Percentiles rank a stretch among this genome's conserved stretches.
Evolutionary conservation across 2,329 filamentous ascomycete species (phyloP).

Genomic region (Macrophomina pseudophaseolina): DNA sequence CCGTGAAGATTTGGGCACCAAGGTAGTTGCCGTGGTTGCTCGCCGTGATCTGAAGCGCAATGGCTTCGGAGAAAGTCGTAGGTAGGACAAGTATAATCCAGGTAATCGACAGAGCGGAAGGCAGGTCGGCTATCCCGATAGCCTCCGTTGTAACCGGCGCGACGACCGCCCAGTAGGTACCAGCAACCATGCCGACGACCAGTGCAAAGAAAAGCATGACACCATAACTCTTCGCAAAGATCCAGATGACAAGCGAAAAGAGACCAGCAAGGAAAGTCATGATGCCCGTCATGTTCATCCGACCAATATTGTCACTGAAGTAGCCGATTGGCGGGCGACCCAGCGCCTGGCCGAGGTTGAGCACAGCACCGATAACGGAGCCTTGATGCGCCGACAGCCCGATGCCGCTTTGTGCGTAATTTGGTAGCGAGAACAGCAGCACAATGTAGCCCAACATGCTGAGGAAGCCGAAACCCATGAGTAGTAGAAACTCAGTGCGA

Average conservation of each 20-base stretch:
- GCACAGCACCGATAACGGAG: slow-evolving; percentile 71
- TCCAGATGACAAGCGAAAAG: slow-evolving; percentile 74
- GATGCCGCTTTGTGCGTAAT: slow-evolving; percentile 68
- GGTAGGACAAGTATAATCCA: slow-evolving; percentile 76
- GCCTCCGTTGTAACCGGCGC: slow-evolving; percentile 75
- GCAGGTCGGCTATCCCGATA: slow-evolving; percentile 70
- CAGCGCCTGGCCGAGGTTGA: slow-evolving; percentile 70
- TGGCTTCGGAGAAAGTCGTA: slow-evolving; percentile 66
- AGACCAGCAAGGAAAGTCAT: slow-evolving; percentile 69
- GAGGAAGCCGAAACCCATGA: slow-evolving; percentile 72
- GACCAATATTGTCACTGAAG: slow-evolving; percentile 71
- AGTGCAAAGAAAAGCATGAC: slow-evolving; percentile 74
- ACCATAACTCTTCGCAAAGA: slow-evolving; percentile 69
- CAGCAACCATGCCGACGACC: slow-evolving; percentile 68
- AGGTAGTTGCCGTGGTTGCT: slow-evolving; percentile 58
- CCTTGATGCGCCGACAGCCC: slow-evolving; percentile 71
- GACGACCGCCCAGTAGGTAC: slow-evolving; percentile 69
- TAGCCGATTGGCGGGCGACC: slow-evolving; percentile 75
- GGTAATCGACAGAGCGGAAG: slow-evolving; percentile 70
- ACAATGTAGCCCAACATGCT: slow-evolving; percentile 76
- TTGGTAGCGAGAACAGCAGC: slow-evolving; percentile 76
- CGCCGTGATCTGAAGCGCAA: slow-evolving; percentile 59
- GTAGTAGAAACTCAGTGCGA: slow-evolving; percentile 65
- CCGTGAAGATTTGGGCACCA: slow-evolving; percentile 64
- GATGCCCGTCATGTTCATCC: slow-evolving; percentile 72